Evolutionary conservation across 1,284 basidiomycete genomes (phyloP).

Genomic region (Puccinia polysora): DNA sequence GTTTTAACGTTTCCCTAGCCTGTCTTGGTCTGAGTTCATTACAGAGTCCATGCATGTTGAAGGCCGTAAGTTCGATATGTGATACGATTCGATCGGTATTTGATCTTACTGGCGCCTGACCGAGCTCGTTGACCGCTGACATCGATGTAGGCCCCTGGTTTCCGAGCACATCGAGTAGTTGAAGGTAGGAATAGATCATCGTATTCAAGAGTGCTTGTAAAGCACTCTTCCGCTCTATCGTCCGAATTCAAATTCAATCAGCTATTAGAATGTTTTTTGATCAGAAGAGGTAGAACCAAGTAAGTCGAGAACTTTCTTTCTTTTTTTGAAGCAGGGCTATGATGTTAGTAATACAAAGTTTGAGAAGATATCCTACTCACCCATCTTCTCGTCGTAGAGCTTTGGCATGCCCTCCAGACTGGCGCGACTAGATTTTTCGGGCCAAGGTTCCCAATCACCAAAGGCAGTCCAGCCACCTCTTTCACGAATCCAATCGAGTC

Average conservation of each 20-base stretch:
- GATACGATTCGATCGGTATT: slow-evolving; percentile 30
- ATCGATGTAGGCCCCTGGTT: slow-evolving; percentile 13
- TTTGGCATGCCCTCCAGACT: slow-evolving; percentile 34
- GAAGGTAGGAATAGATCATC: slow-evolving; percentile 12
- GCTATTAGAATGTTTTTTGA: not conserved
- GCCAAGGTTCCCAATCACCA: slow-evolving; percentile 30
- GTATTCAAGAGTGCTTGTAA: slow-evolving; percentile 20
- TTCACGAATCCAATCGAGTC: slow-evolving; percentile 8
- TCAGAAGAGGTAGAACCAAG: no score
- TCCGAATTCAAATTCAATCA: not conserved
- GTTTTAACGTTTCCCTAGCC: slow-evolving; percentile 23
- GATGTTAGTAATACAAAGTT: not conserved
- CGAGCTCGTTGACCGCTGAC: not conserved
- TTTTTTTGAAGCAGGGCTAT: no score
- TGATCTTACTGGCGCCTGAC: not conserved
- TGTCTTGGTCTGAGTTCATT: slow-evolving; percentile 33
- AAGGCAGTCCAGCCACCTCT: slow-evolving; percentile 9
- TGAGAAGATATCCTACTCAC: not conserved
- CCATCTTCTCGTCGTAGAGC: slow-evolving; percentile 16
- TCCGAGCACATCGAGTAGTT: slow-evolving; percentile 5
- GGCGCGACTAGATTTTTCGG: not conserved
- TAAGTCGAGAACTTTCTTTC: no score
- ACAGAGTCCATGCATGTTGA: slow-evolving; percentile 39
- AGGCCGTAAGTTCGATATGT: slow-evolving; percentile 31
- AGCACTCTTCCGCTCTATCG: slow-evolving; percentile 16